Conservation (phyloP, 805 yeast species). For the Zygotorulaspora chibaensis region DNA sequence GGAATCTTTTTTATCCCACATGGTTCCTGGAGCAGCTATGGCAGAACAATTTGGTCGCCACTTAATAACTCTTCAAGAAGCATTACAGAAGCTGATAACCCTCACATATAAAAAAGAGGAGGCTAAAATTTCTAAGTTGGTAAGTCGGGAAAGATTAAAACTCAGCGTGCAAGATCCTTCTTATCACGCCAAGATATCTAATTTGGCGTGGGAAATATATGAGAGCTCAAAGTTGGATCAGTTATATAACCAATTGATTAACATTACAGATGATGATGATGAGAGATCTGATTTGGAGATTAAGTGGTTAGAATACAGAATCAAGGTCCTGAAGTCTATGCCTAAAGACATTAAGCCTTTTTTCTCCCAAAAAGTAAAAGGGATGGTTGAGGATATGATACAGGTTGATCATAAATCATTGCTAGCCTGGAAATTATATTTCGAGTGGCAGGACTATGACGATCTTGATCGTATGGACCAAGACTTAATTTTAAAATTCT, state of each 20-base stretch:
- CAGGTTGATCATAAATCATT: slow-evolving; percentile 56
- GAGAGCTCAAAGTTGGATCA: slow-evolving; percentile 47
- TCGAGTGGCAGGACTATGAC: slow-evolving; percentile 67
- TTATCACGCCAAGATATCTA: slow-evolving; percentile 38
- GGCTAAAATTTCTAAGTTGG: slow-evolving; percentile 37
- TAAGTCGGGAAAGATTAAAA: slow-evolving; percentile 47
- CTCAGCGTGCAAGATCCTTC: slow-evolving; percentile 42
- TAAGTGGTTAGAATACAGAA: slow-evolving; percentile 52
- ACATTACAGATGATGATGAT: slow-evolving; percentile 57
- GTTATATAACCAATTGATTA: slow-evolving; percentile 53
- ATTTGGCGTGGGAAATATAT: slow-evolving; percentile 46
- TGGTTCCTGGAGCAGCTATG: slow-evolving; percentile 54
- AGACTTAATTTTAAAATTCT: slow-evolving; percentile 45
- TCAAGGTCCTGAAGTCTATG: slow-evolving; percentile 48
- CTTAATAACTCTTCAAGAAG: slow-evolving; percentile 45
- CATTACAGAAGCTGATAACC: slow-evolving; percentile 42
- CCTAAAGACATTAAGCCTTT: slow-evolving; percentile 43
- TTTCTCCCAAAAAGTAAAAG: slow-evolving; percentile 43
- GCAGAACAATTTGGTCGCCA: slow-evolving; percentile 49
- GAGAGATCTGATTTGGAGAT: slow-evolving; percentile 57
- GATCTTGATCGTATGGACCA: slow-evolving; percentile 48
- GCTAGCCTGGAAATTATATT: slow-evolving; percentile 66
- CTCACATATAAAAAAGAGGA: slow-evolving; percentile 41
- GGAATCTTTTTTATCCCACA: slow-evolving; percentile 45
- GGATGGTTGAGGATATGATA: slow-evolving; percentile 68